Base-by-base conservation (phyloP, 805 yeast species). In the Wickerhamiella brachini region DNA sequence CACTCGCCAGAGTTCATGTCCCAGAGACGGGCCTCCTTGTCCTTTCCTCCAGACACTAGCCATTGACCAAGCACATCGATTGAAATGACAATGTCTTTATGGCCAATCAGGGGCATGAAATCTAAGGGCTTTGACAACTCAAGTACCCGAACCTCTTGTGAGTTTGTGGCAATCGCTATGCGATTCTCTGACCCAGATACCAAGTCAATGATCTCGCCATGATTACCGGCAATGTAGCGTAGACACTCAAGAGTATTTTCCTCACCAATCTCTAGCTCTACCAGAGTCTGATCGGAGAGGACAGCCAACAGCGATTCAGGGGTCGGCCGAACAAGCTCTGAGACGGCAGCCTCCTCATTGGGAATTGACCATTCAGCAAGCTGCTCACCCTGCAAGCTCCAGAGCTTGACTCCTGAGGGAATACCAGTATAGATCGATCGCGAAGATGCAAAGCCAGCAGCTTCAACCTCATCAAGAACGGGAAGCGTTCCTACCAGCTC, bases 31-130 rank as follows among this genome's bases (percentile, higher is more conserved):
- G 93, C 95, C 39, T 82, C 81, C 56, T 79, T 75, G 65, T 93
- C 99, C 67, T 93, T 93, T 7, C 94, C 83, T 1, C 88, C 96
- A 6, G 96, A 84, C 4, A 86, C 93, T 24, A 93, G 69, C 97
- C 97, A 93, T 49, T 66, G 57, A 1, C 97, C 97, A 0, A 93
- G 78, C 1, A 80, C 75, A 64, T 87, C 97, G 17, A 93, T 62
- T 45, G 85, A 77, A 59, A 90, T 86, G 47, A 93, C 77, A 54
- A 90, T 70, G 65, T 93, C 97, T 2, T 76, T 75, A 65, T 93
- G 99, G 1, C 95, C 96, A 54, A 83, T 84, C 54, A 77, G 74
- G 9, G 82, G 68, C 10, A 81, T 80, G 20, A 69, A 71, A n/a
- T 68, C 65, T 23, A 56, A 47, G 13, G 57, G 51, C 9, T 53